Evolutionary conservation across 306 rosid species (phyloP).

Genomic region (Alnus rubra): DNA sequence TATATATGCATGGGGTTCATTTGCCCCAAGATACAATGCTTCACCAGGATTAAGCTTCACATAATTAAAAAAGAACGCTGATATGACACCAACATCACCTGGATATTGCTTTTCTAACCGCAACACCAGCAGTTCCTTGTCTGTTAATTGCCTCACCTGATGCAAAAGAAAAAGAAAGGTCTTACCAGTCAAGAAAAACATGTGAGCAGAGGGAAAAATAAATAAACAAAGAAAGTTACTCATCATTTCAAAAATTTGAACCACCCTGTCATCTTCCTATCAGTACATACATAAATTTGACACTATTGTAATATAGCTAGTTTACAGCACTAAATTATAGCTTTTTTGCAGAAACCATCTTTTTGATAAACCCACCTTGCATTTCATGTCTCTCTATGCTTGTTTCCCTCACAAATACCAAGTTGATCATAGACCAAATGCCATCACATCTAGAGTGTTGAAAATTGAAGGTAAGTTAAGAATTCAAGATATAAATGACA

Average conservation of each 20-base stretch:
- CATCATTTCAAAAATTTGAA: neutral
- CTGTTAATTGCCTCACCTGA: constrained; percentile 79
- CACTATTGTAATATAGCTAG: neutral
- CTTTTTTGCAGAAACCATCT: neutral
- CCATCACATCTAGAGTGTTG: neutral
- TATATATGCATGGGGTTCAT: constrained; percentile 90
- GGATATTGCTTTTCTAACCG: constrained; percentile 83
- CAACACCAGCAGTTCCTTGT: constrained; percentile 74
- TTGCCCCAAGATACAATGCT: constrained; percentile 80
- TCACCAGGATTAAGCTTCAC: constrained; percentile 89
- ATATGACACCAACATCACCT: constrained; percentile 76
- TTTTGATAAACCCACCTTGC: neutral
- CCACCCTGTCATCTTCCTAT: neutral
- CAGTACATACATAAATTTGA: neutral
- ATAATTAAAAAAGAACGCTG: constrained; percentile 87
- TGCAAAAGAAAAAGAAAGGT: constrained; percentile 11
- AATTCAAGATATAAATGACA: neutral
- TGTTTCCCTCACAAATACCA: neutral
- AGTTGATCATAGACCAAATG: neutral
- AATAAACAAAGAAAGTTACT: neutral
- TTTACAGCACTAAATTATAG: neutral
- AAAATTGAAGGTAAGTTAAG: neutral
- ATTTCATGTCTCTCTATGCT: neutral
- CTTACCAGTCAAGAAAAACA: constrained; percentile 6
- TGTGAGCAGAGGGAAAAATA: neutral